Evolutionary conservation across 148 eudicot genomes (phyloP), one percentile per base, ranked within the genome.

Genomic region (Camellia granthamiana): DNA sequence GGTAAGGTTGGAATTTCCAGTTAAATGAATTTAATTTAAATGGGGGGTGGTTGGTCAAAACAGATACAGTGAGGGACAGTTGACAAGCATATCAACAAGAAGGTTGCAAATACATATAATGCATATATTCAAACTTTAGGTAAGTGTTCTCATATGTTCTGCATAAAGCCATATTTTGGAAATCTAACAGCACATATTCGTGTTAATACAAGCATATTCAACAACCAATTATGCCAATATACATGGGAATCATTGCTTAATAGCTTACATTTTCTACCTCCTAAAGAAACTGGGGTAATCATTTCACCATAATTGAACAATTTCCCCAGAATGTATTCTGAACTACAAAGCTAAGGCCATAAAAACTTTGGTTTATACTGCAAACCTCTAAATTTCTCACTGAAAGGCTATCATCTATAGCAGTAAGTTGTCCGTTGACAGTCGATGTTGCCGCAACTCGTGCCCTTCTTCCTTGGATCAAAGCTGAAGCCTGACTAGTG

Each of bases 381-480:
- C 51, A 77, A 58, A 96, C 99, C 99, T 96, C 99, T 84, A 93
- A 86, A 86, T 92, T 93, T 87, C 93, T 88, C 12, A 92, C 88
- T 14, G 99, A 92, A 49, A 96, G 89, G 80, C 92, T 85, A 87
- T 93, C 98, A 74, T 96, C 99, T 83, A 91, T 83, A 70, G 88
- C 81, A 80, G 90, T 79, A 49, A 93, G 93, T 75, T 91, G 98
- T 78, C 98, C 91, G 65, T 92, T 93, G 78, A 92, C 95, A 69
- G 85, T 84, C 55, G 98, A 91, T 30, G 38, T 30, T 30, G 38
- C 38, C 38, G 38, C 38, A 30, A 30, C 38, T 30, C 38, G 38
- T 30, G 38, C 38, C 38, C 38, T 30, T 30, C 38, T 30, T 30
- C 38, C 38, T 30, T 30, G 38, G 38, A 30, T 30, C 38, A 30